phyloP scores from a whole-genome alignment of 129 eudicot genomes.

The Helianthus annuus region DNA sequence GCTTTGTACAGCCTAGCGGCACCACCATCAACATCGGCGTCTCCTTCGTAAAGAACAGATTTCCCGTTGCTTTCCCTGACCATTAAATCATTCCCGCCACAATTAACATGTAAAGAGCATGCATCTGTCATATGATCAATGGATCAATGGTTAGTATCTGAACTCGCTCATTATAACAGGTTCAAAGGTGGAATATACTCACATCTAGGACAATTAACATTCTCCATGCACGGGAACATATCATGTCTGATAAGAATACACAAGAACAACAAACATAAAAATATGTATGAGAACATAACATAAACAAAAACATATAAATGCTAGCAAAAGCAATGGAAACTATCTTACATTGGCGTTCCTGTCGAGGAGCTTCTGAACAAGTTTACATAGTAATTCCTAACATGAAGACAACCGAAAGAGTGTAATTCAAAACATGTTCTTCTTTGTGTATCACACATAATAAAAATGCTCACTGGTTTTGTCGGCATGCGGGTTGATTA shows the following conservation, averaged over 20 bases:
- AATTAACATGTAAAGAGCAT: conserved; percentile 84
- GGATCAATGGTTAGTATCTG: background rate
- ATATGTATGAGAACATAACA: background rate
- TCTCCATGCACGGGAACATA: conserved; percentile 58
- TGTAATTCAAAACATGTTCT: conserved; percentile 4
- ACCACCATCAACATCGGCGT: conserved; percentile 60
- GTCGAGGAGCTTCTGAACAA: conserved; percentile 73
- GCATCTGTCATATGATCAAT: conserved; percentile 46
- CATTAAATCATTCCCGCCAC: conserved; percentile 70
- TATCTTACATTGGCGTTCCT: conserved; percentile 50
- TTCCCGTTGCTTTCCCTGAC: conserved; percentile 37
- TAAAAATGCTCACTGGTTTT: conserved; percentile 47
- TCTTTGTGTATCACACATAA: background rate
- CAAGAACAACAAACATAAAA: conserved; percentile 25
- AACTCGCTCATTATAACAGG: background rate
- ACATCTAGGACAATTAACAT: conserved; percentile 70
- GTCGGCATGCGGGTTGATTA: conserved; percentile 54
- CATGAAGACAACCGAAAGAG: conserved; percentile 1
- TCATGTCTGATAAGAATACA: conserved; percentile 51
- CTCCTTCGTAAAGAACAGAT: conserved; percentile 69
- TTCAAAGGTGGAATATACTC: conserved; percentile 34
- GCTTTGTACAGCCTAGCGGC: conserved; percentile 52
- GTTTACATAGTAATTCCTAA: conserved; percentile 70
- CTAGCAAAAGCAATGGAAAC: conserved; percentile 18
- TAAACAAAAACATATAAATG: background rate